A percentile compares a stretch with the other conserved stretches of the same genome.
Conservation (phyloP, 1,284 basidiomycete species). For the Moesziomyces antarcticus region DNA sequence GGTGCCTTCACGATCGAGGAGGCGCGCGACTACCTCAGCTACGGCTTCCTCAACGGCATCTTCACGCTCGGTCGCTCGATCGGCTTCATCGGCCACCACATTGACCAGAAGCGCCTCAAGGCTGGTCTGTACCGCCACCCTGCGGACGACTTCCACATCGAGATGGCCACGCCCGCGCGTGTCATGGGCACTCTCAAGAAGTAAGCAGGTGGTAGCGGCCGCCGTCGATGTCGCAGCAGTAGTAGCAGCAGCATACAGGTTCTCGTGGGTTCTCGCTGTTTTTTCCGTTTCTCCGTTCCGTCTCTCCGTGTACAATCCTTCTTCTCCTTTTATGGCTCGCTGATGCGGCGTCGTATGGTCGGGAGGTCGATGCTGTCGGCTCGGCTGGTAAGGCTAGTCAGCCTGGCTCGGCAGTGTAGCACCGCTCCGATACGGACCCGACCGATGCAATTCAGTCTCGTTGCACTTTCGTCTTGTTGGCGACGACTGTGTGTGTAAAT, state of each 20-base stretch:
- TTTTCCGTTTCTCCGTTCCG: conserved; percentile 4
- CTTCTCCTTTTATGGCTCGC: conserved; percentile 3
- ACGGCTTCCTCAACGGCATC: conserved; percentile 91
- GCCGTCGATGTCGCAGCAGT: no score
- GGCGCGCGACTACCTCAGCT: conserved; percentile 93
- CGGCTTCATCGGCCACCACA: conserved; percentile 93
- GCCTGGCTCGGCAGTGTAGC: conserved; percentile 2
- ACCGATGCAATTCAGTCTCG: conserved; percentile 6
- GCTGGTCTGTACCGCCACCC: conserved; percentile 67
- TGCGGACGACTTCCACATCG: conserved; percentile 69
- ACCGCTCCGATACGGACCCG: neutral
- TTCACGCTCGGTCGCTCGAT: conserved; percentile 97
- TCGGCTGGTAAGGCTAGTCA: conserved; percentile 45
- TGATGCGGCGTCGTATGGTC: neutral
- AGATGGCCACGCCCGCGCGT: conserved; percentile 62
- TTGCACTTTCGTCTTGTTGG: conserved; percentile 1
- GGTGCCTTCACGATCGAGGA: conserved; percentile 96
- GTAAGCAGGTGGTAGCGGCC: conserved; percentile 7
- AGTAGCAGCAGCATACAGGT: conserved; percentile 7
- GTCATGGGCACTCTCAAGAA: conserved; percentile 59
- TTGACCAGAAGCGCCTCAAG: conserved; percentile 86
- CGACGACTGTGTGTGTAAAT: no score
- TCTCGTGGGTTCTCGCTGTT: conserved; percentile 12
- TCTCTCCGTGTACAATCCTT: conserved; percentile 32
- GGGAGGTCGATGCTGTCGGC: neutral